phyloP scores from a whole-genome alignment of 2,329 filamentous ascomycete species.

The Juglanconis oblonga region DNA sequence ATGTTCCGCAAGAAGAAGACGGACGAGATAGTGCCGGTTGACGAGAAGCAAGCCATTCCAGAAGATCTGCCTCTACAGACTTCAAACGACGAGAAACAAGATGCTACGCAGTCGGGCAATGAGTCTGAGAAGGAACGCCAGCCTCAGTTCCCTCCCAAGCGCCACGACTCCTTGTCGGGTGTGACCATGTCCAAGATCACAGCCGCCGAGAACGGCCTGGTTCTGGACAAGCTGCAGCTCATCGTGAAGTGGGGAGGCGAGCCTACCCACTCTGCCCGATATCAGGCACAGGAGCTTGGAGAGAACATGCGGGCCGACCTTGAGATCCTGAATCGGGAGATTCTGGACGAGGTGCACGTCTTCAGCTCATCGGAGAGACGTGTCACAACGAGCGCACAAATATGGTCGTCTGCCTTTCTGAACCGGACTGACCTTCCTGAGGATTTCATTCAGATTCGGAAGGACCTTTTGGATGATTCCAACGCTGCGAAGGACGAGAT shows the following conservation, averaged over 20 bases:
- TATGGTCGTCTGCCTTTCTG: slow-evolving; percentile 88
- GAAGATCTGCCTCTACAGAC: slow-evolving; percentile 12
- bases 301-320: slow-evolving; percentile 96
- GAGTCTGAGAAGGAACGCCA: slow-evolving; percentile 19
- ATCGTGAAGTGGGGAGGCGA: slow-evolving; percentile 99
- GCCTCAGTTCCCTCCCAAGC: slow-evolving; percentile 49
- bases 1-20: slow-evolving; percentile 92
- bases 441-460: slow-evolving; percentile 86
- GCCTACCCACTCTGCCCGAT: slow-evolving; percentile 93
- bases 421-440: slow-evolving; percentile 80
- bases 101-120: background rate
- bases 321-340: slow-evolving; percentile 85
- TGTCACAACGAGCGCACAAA: slow-evolving; percentile 93
- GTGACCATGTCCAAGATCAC: slow-evolving; percentile 92
- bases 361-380: slow-evolving; percentile 95
- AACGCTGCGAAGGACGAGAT: slow-evolving; percentile 99
- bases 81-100: background rate
- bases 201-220: slow-evolving; percentile 86
- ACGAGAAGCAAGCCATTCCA: slow-evolving; percentile 30
- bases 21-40: slow-evolving; percentile 46
- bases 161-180: slow-evolving; percentile 83
- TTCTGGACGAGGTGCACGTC: slow-evolving; percentile 87
- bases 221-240: slow-evolving; percentile 92
- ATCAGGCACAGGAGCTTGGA: slow-evolving; percentile 92
- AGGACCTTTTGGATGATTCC: slow-evolving; percentile 93